These are phyloP conservation scores for Glebionis coronaria DNA, from an alignment of 129 eudicot genomes.

Conservation along the genomic window DNA sequence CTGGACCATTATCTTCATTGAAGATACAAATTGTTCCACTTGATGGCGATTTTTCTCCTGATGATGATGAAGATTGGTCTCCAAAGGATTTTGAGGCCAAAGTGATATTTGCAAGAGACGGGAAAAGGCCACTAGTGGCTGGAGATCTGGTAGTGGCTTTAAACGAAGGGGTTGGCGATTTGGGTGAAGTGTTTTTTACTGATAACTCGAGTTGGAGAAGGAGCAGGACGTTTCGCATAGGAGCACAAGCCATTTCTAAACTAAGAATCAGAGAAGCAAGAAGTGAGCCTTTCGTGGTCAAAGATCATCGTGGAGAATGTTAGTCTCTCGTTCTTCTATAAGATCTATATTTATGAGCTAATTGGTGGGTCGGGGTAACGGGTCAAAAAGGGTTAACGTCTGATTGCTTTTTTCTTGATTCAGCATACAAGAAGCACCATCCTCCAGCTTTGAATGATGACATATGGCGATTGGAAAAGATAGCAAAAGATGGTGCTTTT, in stretches of 20 bases:
- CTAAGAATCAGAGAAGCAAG: constrained; percentile 57
- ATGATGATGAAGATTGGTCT: constrained; percentile 70
- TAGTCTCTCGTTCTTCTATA: constrained; percentile 26
- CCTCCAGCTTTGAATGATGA: constrained; percentile 67
- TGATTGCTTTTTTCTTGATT: constrained; percentile 13
- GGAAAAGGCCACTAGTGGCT: constrained; percentile 68
- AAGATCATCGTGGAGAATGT: constrained; percentile 97
- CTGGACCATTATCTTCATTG: constrained; percentile 55
- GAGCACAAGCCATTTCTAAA: constrained; percentile 39
- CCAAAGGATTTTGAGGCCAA: constrained; percentile 47
- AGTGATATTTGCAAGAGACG: constrained; percentile 57
- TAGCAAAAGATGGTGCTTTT: constrained; percentile 71
- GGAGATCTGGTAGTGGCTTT: constrained; percentile 51
- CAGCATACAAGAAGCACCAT: constrained; percentile 77
- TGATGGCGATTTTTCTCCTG: constrained; percentile 62
- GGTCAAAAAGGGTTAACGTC: constrained; percentile 16
- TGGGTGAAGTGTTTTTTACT: constrained; percentile 61
- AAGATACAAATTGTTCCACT: constrained; percentile 59
- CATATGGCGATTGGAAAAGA: constrained; percentile 72
- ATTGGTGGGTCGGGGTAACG: background rate
- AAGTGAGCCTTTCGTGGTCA: constrained; percentile 61
- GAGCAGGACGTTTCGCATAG: constrained; percentile 67
- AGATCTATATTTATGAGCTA: background rate
- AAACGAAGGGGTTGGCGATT: constrained; percentile 55
- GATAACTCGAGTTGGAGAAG: constrained; percentile 94